Evolutionary conservation across 768 basidiomycete genomes (phyloP).

Genomic region (Asterophora parasitica): DNA sequence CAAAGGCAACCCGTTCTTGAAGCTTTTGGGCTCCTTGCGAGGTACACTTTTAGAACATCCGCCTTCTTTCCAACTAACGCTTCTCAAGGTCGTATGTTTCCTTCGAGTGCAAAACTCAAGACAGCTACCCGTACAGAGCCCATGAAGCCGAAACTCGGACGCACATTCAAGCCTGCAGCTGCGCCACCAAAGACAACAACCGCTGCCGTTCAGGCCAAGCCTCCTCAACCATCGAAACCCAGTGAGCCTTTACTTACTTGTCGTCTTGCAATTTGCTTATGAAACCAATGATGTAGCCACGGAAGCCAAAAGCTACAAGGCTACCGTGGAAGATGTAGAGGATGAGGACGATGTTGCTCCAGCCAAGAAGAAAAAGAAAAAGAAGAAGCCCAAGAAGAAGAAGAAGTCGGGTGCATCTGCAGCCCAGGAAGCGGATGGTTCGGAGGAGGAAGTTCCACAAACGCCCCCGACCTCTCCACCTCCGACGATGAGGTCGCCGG

Average conservation of each 20-base stretch:
- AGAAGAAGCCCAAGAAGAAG: slow-evolving; percentile 75
- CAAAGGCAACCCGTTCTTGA: slow-evolving; percentile 75
- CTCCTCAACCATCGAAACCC: background rate
- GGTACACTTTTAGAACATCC: slow-evolving; percentile 34
- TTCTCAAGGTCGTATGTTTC: slow-evolving; percentile 58
- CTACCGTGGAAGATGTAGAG: slow-evolving; percentile 69
- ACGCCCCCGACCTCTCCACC: slow-evolving; percentile 17
- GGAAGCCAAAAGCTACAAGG: slow-evolving; percentile 31
- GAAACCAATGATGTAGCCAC: slow-evolving; percentile 5
- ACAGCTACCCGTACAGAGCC: slow-evolving; percentile 25
- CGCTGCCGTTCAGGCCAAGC: background rate
- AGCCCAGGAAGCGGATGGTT: slow-evolving; percentile 18
- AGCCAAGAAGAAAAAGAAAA: slow-evolving; percentile 58
- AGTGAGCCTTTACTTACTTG: slow-evolving; percentile 1
- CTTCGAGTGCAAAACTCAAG: slow-evolving; percentile 37
- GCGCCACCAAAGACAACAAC: background rate
- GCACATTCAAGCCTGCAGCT: background rate
- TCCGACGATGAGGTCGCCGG: slow-evolving; percentile 8
- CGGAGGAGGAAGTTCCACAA: slow-evolving; percentile 6
- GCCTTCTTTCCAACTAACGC: background rate
- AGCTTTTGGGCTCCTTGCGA: slow-evolving; percentile 67
- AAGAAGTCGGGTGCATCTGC: slow-evolving; percentile 35
- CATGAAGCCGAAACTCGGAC: slow-evolving; percentile 11
- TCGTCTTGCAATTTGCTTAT: background rate
- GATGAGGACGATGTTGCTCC: slow-evolving; percentile 52